phyloP scores from a whole-genome alignment of 345 rosid species.

The Salix koriyanagi region DNA sequence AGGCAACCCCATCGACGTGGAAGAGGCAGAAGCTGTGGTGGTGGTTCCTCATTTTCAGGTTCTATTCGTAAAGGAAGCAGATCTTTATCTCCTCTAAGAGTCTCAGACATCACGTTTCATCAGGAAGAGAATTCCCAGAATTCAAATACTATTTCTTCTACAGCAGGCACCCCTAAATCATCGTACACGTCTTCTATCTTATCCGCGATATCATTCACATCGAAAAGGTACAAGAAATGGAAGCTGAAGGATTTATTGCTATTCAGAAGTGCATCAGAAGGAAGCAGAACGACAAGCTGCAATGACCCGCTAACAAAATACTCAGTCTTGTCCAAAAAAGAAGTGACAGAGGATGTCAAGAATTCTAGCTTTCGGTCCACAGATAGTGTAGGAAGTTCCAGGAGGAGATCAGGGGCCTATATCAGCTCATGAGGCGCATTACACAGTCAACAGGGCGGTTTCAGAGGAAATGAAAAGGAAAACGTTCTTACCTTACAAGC shows the following conservation, averaged over 20 bases:
- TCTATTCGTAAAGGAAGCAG: slow-evolving; percentile 59
- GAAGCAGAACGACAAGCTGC: slow-evolving; percentile 53
- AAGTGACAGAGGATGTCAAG: slow-evolving; percentile 41
- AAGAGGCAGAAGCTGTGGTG: slow-evolving; percentile 26
- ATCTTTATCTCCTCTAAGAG: slow-evolving; percentile 73
- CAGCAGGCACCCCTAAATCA: slow-evolving; percentile 18
- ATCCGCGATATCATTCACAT: slow-evolving; percentile 59
- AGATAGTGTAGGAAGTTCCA: slow-evolving; percentile 47
- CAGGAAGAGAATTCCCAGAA: slow-evolving; percentile 34
- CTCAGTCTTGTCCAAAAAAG: slow-evolving; percentile 44
- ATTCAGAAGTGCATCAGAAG: slow-evolving; percentile 91
- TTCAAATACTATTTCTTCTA: slow-evolving; percentile 21
- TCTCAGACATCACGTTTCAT: slow-evolving; percentile 53
- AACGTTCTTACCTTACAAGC: slow-evolving; percentile 87
- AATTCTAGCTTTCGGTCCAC: slow-evolving; percentile 62
- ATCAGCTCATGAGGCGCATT: slow-evolving; percentile 85
- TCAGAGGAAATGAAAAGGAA: slow-evolving; percentile 88
- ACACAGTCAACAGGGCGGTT: slow-evolving; percentile 75
- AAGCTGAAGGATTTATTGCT: slow-evolving; percentile 68
- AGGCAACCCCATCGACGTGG: slow-evolving; percentile 16
- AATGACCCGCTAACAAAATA: slow-evolving; percentile 48
- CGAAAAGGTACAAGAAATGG: slow-evolving; percentile 61
- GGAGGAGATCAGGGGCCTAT: slow-evolving; percentile 38
- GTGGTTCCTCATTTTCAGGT: slow-evolving; percentile 27
- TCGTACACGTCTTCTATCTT: slow-evolving; percentile 50